Evolutionary conservation across 805 yeast genomes (phyloP).

Genomic region (Candida adriatica): DNA sequence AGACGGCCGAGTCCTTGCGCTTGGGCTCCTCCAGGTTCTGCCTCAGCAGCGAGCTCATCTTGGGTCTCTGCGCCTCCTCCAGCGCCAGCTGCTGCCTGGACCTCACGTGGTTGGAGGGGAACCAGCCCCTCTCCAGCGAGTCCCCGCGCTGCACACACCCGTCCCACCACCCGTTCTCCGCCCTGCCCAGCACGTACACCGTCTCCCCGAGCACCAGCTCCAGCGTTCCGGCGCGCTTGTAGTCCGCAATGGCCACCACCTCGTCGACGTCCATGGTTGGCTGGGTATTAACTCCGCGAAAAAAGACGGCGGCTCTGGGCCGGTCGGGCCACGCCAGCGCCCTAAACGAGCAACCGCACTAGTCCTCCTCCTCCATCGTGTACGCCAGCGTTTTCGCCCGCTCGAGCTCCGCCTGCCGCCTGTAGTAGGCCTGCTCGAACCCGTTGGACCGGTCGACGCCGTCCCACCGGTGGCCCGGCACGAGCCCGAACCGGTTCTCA

Average conservation of each 20-base stretch:
- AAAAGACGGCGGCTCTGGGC: no score
- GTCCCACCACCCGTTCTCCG: constrained; percentile 82
- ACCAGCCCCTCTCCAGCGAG: constrained; percentile 63
- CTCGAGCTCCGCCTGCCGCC: constrained; percentile 30
- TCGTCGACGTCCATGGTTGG: constrained; percentile 36
- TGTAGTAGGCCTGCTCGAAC: constrained; percentile 62
- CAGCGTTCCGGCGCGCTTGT: constrained; percentile 44
- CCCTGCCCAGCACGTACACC: constrained; percentile 58
- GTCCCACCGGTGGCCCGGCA: constrained; percentile 86
- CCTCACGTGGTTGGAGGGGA: constrained; percentile 57
- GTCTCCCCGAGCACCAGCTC: constrained; percentile 59
- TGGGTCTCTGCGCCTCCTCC: constrained; percentile 6
- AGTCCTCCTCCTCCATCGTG: constrained; percentile 33
- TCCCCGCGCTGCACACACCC: constrained; percentile 40
- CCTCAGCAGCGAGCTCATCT: constrained; percentile 17
- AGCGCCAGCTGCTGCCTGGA: constrained; percentile 6
- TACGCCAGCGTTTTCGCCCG: constrained; percentile 26
- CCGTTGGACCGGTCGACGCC: constrained; percentile 89
- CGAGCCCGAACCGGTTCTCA: constrained; percentile 66
- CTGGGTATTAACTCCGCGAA: neutral
- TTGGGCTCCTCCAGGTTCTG: constrained; percentile 22
- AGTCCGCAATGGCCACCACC: constrained; percentile 52
- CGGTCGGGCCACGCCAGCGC: no score
- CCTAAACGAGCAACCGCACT: neutral
- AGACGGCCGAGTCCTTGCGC: constrained; percentile 42